Conservation (phyloP, 1,139 yeast genomes). For the Ogataea hybrid region DNA sequence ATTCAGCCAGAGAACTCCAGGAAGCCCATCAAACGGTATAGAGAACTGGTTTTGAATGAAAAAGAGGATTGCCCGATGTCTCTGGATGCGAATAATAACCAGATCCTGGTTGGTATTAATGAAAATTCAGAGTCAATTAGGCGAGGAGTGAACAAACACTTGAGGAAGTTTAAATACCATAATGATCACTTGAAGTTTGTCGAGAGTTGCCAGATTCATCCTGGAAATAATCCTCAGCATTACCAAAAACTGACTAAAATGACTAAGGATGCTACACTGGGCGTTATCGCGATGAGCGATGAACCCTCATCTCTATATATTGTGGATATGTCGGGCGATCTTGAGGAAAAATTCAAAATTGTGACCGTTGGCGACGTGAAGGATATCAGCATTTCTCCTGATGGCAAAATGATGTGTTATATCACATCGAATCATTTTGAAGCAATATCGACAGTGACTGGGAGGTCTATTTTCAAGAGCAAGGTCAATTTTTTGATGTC, state of each 20-base stretch:
- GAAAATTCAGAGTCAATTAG: slow-evolving; percentile 56
- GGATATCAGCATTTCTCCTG: slow-evolving; percentile 47
- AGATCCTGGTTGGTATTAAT: slow-evolving; percentile 72
- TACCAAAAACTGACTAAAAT: slow-evolving; percentile 59
- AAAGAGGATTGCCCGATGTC: slow-evolving; percentile 78
- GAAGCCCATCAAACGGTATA: slow-evolving; percentile 54
- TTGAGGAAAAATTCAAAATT: slow-evolving; percentile 52
- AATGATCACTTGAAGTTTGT: slow-evolving; percentile 61
- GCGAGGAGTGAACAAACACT: slow-evolving; percentile 66
- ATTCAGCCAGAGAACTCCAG: slow-evolving; percentile 54
- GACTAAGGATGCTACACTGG: slow-evolving; percentile 52
- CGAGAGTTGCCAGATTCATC: slow-evolving; percentile 54
- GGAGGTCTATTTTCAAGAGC: slow-evolving; percentile 36
- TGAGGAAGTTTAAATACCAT: slow-evolving; percentile 60
- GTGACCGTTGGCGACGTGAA: slow-evolving; percentile 53
- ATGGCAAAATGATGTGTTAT: slow-evolving; percentile 53
- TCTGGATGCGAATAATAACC: slow-evolving; percentile 51
- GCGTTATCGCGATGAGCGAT: slow-evolving; percentile 62
- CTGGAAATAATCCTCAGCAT: slow-evolving; percentile 41
- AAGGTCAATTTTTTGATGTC: slow-evolving; percentile 43
- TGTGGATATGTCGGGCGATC: slow-evolving; percentile 50
- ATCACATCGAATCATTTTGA: slow-evolving; percentile 55
- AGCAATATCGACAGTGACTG: slow-evolving; percentile 48
- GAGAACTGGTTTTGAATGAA: slow-evolving; percentile 60
- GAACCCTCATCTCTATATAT: slow-evolving; percentile 58